Base-by-base conservation (phyloP, 768 basidiomycete genomes). In the Solioccasus polychromus region DNA sequence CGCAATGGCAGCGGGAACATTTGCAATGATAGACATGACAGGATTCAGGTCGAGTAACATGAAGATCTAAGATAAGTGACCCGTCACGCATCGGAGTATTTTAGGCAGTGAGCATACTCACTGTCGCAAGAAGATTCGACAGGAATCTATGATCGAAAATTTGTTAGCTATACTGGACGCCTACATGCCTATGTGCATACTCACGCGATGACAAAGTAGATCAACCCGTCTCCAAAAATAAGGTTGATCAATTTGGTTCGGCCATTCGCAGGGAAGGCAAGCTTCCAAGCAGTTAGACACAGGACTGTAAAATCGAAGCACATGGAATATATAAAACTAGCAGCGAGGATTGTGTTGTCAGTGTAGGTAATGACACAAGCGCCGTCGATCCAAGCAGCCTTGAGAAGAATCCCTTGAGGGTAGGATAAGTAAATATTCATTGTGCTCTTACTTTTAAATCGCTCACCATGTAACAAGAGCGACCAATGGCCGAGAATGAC, bases 311-410 rank as follows among this genome's bases (percentile, higher is more conserved):
- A 72, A 65, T 88, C 85, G 57, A 86, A 85, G 18, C 67, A 65
- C 85, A 88, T 88, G 38, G 81, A 77, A 57, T 87, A 87, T 52
- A 87, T 83, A 64, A 85, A 88, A 6, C 78, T 78, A 20, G 73
- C 71, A 3, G 83, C 81, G 38, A 88, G 77, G 34, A 84, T 66
- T 38, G 60, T 71, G 62, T 71, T 83, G 55, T 82, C 68, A 6
- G 83, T 85, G 23, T 73, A 66, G 10, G 72, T 76, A 52, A 87
- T 86, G 23, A 68, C 69, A 53, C 85, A 87, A 24, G 79, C 72
- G 5, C 55, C 61, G 5, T 66, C 64, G 10, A 74, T 52, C 79
- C 81, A 87, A 2, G 47, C 64, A 0, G 84, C 83, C 44, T 78
- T 78, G 25, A 87, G 67, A 22, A 84, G 70, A 29, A 83, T 62